These are phyloP conservation scores for Hanseniaspora mollemarum DNA, from an alignment of 805 yeast genomes.

Conservation along the genomic window DNA sequence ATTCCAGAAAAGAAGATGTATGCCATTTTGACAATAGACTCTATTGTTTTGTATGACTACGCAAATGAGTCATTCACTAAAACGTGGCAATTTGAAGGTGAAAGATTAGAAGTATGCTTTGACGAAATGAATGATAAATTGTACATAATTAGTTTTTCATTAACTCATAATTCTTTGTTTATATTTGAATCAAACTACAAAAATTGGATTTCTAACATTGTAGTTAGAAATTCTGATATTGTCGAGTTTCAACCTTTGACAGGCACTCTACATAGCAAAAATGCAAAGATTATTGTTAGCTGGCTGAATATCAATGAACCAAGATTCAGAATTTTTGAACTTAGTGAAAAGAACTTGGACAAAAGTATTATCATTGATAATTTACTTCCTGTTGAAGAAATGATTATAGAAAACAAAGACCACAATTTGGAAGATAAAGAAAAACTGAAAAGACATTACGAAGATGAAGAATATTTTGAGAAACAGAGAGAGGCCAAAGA, in stretches of 20 bases:
- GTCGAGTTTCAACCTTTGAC: constrained; percentile 21
- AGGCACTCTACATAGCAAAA: not conserved
- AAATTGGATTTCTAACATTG: constrained; percentile 29
- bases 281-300: constrained; percentile 25
- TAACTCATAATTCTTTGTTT: constrained; percentile 21
- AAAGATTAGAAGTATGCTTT: constrained; percentile 19
- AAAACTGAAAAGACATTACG: constrained; percentile 28
- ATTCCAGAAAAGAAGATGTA: constrained; percentile 20
- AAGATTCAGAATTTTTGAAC: constrained; percentile 26
- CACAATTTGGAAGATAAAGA: constrained; percentile 23
- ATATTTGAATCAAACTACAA: constrained; percentile 28
- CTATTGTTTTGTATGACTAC: constrained; percentile 6
- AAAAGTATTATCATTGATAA: constrained; percentile 26
- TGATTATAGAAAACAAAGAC: constrained; percentile 8
- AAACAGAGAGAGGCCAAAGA: constrained; percentile 24
- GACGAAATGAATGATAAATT: constrained; percentile 6
- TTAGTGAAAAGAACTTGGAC: constrained; percentile 20
- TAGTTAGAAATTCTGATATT: constrained; percentile 24
- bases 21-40: constrained; percentile 21
- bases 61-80: constrained; percentile 18
- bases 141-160: constrained; percentile 22
- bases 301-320: constrained; percentile 35
- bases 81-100: constrained; percentile 23
- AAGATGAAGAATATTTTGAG: constrained; percentile 26
- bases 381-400: constrained; percentile 15